phyloP scores from a whole-genome alignment of 352 stramenopile genomes.

The Blastocystis sp. region DNA sequence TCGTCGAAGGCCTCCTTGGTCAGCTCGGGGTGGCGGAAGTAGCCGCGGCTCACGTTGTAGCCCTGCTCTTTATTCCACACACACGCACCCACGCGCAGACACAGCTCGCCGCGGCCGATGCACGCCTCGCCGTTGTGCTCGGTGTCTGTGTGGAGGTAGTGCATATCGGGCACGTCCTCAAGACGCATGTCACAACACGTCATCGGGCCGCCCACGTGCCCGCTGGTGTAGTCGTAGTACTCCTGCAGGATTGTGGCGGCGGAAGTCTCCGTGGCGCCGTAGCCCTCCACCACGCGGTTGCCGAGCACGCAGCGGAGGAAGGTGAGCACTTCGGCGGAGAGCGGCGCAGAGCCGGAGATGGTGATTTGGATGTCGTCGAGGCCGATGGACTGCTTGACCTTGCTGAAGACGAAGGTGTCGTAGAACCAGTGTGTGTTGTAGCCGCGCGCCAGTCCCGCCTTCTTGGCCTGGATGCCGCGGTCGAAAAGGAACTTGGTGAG shows the following conservation, averaged over 20 bases:
- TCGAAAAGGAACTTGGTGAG: slow-evolving; percentile 80
- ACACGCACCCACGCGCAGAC: slow-evolving; percentile 70
- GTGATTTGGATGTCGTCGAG: slow-evolving; percentile 3
- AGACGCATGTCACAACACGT: slow-evolving; percentile 74
- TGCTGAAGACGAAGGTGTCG: slow-evolving; percentile 38
- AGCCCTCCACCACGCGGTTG: slow-evolving; percentile 41
- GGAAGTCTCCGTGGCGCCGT: slow-evolving; percentile 45
- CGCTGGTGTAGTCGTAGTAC: slow-evolving; percentile 24
- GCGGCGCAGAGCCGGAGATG: slow-evolving; percentile 53
- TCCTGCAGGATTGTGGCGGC: slow-evolving; percentile 29
- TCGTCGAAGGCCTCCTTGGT: slow-evolving; percentile 77
- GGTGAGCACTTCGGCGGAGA: slow-evolving; percentile 25
- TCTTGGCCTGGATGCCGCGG: slow-evolving; percentile 77
- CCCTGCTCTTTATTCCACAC: slow-evolving; percentile 70
- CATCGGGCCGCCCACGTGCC: slow-evolving; percentile 35
- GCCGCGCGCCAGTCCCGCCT: slow-evolving; percentile 74
- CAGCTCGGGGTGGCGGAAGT: slow-evolving; percentile 80
- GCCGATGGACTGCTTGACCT: slow-evolving; percentile 3
- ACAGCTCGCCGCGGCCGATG: slow-evolving; percentile 54
- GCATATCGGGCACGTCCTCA: slow-evolving; percentile 80
- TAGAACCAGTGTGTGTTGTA: slow-evolving; percentile 75
- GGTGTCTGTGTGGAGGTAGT: slow-evolving; percentile 73
- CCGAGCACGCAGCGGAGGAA: slow-evolving; percentile 60
- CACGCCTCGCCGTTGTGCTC: slow-evolving; percentile 23
- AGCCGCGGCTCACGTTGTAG: slow-evolving; percentile 75